Percentiles rank a stretch among this genome's conserved stretches.
phyloP scores from a whole-genome alignment of 2,329 filamentous ascomycete genomes.

The Pseudogymnoascus sp. region DNA sequence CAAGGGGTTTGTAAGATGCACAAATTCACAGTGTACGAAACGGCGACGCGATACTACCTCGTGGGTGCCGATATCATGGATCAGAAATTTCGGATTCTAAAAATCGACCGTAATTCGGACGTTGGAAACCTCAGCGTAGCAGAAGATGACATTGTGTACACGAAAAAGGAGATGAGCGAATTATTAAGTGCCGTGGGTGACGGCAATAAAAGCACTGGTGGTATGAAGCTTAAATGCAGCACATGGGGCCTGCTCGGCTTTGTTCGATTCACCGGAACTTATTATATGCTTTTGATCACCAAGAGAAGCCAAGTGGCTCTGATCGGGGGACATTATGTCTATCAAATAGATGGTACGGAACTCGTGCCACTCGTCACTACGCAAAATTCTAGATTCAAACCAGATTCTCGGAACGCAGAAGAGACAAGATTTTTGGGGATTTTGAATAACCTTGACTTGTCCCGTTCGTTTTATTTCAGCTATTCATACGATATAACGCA shows the following conservation, averaged over 20 bases:
- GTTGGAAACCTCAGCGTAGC: conserved; percentile 71
- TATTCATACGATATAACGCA: conserved; percentile 95
- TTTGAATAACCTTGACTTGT: conserved; percentile 82
- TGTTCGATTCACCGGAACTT: conserved; percentile 88
- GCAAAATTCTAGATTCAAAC: conserved; percentile 55
- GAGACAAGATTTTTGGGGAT: conserved; percentile 85
- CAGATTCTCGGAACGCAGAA: conserved; percentile 74
- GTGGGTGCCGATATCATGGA: conserved; percentile 89
- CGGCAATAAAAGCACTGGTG: conserved; percentile 83
- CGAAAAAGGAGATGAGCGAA: conserved; percentile 83
- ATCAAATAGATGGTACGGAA: conserved; percentile 90
- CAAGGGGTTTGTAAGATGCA: conserved; percentile 63
- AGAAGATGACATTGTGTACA: conserved; percentile 94
- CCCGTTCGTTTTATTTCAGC: conserved; percentile 93
- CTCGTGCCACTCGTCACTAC: conserved; percentile 77
- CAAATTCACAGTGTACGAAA: conserved; percentile 97
- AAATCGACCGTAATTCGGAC: conserved; percentile 85
- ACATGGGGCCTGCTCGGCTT: conserved; percentile 94
- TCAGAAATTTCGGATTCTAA: conserved; percentile 79
- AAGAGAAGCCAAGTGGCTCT: conserved; percentile 95
- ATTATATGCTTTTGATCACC: conserved; percentile 95
- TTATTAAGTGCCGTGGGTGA: conserved; percentile 92
- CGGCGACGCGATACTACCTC: conserved; percentile 84
- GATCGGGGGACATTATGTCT: conserved; percentile 91
- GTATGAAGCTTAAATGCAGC: conserved; percentile 79